Evolutionary conservation across 2,329 filamentous ascomycete species (phyloP).

Genomic region (Nemania sp.): DNA sequence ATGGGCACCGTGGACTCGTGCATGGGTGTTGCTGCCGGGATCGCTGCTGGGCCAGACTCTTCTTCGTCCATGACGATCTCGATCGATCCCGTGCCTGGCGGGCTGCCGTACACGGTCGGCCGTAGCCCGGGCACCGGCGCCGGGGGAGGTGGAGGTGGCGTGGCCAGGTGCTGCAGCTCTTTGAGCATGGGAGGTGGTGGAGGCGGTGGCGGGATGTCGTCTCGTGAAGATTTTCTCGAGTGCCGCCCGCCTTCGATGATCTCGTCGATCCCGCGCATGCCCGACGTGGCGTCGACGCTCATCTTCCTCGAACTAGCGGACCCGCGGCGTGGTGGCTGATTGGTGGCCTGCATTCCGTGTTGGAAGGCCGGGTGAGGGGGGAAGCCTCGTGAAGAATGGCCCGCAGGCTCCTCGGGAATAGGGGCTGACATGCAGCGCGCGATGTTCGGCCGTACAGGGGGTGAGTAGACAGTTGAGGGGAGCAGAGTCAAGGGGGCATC

Average conservation of each 20-base stretch:
- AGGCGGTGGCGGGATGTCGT: constrained; percentile 57
- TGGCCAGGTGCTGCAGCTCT: constrained; percentile 65
- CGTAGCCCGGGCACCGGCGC: constrained; percentile 55
- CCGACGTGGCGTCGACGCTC: constrained; percentile 43
- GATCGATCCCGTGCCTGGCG: constrained; percentile 58
- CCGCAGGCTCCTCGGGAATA: constrained; percentile 51
- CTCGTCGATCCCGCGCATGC: constrained; percentile 54
- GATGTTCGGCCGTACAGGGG: constrained; percentile 52
- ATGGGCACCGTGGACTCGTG: constrained; percentile 49
- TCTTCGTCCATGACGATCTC: constrained; percentile 70
- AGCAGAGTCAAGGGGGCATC: constrained; percentile 50
- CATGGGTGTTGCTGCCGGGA: constrained; percentile 42
- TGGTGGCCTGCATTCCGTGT: constrained; percentile 34
- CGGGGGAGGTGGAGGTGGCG: constrained; percentile 64
- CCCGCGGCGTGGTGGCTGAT: constrained; percentile 32
- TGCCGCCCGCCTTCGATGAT: constrained; percentile 43
- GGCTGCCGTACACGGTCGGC: constrained; percentile 45
- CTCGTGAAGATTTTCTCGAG: constrained; percentile 51
- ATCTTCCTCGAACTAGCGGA: constrained; percentile 43
- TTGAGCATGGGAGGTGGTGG: constrained; percentile 57
- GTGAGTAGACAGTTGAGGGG: constrained; percentile 64
- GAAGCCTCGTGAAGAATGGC: constrained; percentile 37
- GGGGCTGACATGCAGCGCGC: constrained; percentile 66
- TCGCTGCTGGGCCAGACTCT: constrained; percentile 35
- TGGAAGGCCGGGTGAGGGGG: constrained; percentile 49